Conservation (phyloP, 805 yeast species). For the Kazachstania taianensis region DNA sequence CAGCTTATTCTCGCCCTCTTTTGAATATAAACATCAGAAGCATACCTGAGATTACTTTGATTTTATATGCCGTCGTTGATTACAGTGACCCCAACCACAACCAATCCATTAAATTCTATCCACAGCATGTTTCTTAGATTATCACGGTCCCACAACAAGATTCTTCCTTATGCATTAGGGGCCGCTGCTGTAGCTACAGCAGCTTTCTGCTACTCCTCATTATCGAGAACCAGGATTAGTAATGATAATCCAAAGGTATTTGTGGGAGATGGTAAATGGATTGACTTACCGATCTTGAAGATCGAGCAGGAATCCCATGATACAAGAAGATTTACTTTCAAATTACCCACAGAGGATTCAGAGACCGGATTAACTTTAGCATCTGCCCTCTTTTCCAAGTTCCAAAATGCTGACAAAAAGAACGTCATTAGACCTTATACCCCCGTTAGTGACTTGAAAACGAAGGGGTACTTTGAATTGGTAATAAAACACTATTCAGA, state of each 20-base stretch:
- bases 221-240: slow-evolving; percentile 9
- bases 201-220: slow-evolving; percentile 12
- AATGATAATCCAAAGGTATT: slow-evolving; percentile 37
- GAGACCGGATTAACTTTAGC: slow-evolving; percentile 73
- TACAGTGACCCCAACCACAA: not conserved
- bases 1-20: too few relatives aligned
- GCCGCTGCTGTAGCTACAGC: slow-evolving; percentile 30
- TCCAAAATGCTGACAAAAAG: slow-evolving; percentile 60
- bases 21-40: too few relatives aligned
- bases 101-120: too few relatives aligned
- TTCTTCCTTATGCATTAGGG: slow-evolving; percentile 36
- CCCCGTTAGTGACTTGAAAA: slow-evolving; percentile 63
- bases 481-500: slow-evolving; percentile 75
- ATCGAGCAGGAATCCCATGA: slow-evolving; percentile 43
- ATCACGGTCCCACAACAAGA: slow-evolving; percentile 13
- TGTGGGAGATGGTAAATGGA: slow-evolving; percentile 58
- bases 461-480: slow-evolving; percentile 67
- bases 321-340: slow-evolving; percentile 62
- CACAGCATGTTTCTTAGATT: slow-evolving; percentile 24
- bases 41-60: too few relatives aligned
- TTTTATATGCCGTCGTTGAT: not conserved
- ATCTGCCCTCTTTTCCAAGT: slow-evolving; percentile 72
- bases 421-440: slow-evolving; percentile 85
- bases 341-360: slow-evolving; percentile 54
- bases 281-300: slow-evolving; percentile 48